Conservation (phyloP, 2,329 filamentous ascomycete species). For the Epichloe sp. region DNA sequence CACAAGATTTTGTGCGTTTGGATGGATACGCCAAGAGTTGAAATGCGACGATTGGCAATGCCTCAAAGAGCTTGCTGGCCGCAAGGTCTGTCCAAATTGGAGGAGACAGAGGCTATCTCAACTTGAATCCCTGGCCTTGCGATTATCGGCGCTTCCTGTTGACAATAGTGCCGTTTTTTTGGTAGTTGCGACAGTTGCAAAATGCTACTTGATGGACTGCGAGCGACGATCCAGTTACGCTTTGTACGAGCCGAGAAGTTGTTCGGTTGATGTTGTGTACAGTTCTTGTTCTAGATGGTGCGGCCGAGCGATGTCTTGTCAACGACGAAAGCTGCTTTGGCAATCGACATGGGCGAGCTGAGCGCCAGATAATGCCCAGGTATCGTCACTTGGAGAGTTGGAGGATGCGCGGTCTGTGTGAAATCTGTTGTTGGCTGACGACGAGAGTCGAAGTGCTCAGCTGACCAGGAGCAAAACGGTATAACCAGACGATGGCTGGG, state of each 20-base stretch:
- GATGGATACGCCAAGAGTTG: not conserved
- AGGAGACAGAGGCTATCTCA: not conserved
- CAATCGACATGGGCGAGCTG: no score
- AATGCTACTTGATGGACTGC: no score
- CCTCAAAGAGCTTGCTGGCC: constrained; percentile 1
- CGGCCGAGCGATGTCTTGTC: no score
- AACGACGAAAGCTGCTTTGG: no score
- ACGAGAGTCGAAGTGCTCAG: not conserved
- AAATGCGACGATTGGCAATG: not conserved
- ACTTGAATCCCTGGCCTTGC: not conserved
- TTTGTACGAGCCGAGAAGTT: no score
- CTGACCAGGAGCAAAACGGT: not conserved
- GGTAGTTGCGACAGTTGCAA: no score
- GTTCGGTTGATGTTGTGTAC: no score
- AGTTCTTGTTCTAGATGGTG: no score
- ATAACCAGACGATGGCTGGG: not conserved
- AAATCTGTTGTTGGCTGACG: not conserved
- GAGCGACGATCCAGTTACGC: no score
- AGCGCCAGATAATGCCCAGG: no score
- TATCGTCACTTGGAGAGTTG: not conserved
- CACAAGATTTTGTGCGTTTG: not conserved
- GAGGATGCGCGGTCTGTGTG: not conserved
- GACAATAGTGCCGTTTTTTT: no score
- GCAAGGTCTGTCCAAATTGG: not conserved
- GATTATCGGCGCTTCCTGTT: no score